Conservation (phyloP, 23 red algal genomes). For the Pyropia haitanensis region DNA sequence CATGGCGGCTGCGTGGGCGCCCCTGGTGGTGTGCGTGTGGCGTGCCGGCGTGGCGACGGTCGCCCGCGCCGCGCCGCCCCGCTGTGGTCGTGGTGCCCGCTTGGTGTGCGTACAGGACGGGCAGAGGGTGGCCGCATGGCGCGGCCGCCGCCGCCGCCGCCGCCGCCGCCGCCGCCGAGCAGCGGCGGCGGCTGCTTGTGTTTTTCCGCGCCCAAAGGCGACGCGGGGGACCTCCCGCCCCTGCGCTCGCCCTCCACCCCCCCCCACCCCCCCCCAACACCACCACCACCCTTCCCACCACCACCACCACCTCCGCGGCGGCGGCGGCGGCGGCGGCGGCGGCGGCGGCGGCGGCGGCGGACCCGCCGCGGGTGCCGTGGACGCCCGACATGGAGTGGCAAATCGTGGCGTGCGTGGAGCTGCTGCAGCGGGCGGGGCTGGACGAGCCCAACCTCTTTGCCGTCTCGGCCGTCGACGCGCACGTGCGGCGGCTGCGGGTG, state of each 20-base stretch:
- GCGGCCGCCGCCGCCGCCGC: too few species aligned
- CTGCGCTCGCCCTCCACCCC: constrained; percentile 8
- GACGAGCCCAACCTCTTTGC: constrained; percentile 56
- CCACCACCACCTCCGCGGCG: constrained; percentile 8
- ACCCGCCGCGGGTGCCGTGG: constrained; percentile 42
- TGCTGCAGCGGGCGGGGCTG: constrained; percentile 37
- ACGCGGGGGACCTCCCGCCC: constrained; percentile 1
- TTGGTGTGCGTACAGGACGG: too few species aligned
- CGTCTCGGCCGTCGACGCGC: constrained; percentile 53
- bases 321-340: constrained; percentile 15
- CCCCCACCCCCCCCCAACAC: constrained; percentile 7
- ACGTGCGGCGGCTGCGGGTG: constrained; percentile 41
- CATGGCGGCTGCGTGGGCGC: too few species aligned
- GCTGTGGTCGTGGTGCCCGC: too few species aligned
- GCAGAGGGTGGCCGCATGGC: too few species aligned
- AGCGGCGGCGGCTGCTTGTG: too few species aligned
- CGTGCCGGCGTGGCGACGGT: too few species aligned
- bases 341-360: constrained; percentile 32
- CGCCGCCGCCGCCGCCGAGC: too few species aligned
- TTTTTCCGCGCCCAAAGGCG: too few species aligned
- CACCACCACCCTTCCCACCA: not conserved
- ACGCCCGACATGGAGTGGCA: constrained; percentile 39
- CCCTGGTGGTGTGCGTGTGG: too few species aligned
- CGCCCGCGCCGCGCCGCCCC: too few species aligned
- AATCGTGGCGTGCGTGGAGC: constrained; percentile 48